phyloP scores from a whole-genome alignment of 768 basidiomycete species.

The Tulasnella sp. region DNA sequence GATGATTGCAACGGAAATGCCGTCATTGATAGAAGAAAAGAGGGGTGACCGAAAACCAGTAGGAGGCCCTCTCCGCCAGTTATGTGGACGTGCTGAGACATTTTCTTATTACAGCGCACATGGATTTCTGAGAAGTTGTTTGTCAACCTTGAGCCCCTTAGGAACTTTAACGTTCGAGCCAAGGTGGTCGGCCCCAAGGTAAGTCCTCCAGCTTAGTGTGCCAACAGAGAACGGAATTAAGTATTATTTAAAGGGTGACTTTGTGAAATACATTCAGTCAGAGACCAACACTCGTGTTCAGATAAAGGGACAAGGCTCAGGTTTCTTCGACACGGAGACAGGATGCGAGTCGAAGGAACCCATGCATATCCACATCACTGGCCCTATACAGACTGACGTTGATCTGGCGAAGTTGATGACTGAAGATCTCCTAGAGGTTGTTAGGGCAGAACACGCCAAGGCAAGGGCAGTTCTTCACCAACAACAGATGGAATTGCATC shows the following conservation, averaged over 20 bases:
- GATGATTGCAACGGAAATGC: conserved; percentile 58
- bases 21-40: conserved; percentile 70
- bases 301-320: conserved; percentile 90
- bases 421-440: conserved; percentile 82
- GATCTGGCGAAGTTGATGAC: conserved; percentile 76
- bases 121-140: conserved; percentile 97
- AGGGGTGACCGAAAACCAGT: conserved; percentile 50
- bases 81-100: neutral
- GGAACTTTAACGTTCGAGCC: conserved; percentile 95
- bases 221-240: neutral
- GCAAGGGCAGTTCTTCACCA: conserved; percentile 50
- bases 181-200: conserved; percentile 95
- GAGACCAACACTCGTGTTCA: conserved; percentile 95
- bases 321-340: conserved; percentile 87
- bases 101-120: conserved; percentile 49
- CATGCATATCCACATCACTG: conserved; percentile 81
- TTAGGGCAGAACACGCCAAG: conserved; percentile 76
- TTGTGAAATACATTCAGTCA: conserved; percentile 96
- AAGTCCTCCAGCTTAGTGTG: conserved; percentile 23
- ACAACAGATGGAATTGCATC: conserved; percentile 78
- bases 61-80: neutral
- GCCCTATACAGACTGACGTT: conserved; percentile 80
- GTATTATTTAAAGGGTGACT: conserved; percentile 55
- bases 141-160: conserved; percentile 76
- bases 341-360: conserved; percentile 80